Conservation (phyloP, 495 filamentous ascomycete species). For the Thermothielavioides terrestris region DNA sequence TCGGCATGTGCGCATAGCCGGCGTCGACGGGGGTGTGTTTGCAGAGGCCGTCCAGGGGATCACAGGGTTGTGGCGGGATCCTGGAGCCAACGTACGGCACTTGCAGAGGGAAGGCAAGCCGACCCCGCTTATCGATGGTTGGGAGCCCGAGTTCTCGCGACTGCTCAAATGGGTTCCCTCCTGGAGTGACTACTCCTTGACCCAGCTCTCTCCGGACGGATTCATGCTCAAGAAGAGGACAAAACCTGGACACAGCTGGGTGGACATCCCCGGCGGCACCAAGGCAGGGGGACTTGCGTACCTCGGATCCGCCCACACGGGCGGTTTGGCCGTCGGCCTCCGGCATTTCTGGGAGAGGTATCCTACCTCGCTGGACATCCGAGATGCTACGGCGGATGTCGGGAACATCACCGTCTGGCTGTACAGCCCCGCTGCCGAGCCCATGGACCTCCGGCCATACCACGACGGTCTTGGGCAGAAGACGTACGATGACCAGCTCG, state of each 20-base stretch:
- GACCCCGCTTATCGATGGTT: too few relatives aligned
- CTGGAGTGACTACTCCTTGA: conserved; percentile 2
- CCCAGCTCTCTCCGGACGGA: conserved; percentile 1
- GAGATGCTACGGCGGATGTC: background rate
- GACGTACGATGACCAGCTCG: background rate
- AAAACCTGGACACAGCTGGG: background rate
- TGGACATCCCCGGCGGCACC: conserved; percentile 1
- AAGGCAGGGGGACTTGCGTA: background rate
- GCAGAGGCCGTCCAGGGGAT: conserved; percentile 1
- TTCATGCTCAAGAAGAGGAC: conserved; percentile 3
- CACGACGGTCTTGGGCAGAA: background rate
- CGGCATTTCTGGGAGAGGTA: conserved; percentile 1
- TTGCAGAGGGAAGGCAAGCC: background rate
- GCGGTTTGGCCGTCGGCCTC: background rate
- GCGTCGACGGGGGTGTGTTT: background rate
- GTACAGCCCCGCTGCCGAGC: background rate
- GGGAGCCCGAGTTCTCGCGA: too few relatives aligned
- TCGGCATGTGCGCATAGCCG: background rate
- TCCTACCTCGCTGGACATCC: background rate
- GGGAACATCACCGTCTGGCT: conserved; percentile 2
- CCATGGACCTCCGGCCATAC: background rate
- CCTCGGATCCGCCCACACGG: background rate
- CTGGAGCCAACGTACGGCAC: background rate
- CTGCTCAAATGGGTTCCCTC: background rate
- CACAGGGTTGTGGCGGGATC: background rate